Evolutionary conservation across 257 asterid species (phyloP), one percentile per base, ranked within the genome.

Genomic region (Forsythia viridissima): DNA sequence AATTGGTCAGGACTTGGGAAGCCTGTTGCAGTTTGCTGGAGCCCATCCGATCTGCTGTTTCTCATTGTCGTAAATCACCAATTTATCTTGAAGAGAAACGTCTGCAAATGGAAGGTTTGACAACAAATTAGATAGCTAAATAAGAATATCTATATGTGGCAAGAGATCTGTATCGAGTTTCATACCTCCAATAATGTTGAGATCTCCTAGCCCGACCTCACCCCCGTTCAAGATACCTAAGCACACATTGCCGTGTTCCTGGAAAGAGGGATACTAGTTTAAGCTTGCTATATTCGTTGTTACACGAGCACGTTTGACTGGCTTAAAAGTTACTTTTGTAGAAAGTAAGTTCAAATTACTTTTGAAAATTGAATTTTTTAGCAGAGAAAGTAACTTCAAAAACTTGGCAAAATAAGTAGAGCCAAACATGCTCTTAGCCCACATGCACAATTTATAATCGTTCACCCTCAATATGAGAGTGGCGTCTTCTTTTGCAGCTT

Each of bases 61-160:
- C 87, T 96, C 97, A 39, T 93, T 91, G 73, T 96, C 94, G 42
- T 92, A 96, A 66, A 96, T 86, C 90, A 96, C 97, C 76, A 96
- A 83, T 86, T 93, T 96, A 78, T 96, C 96, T 81, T 82, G 91
- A 73, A 96, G 76, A n/a, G 94, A 96, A 21, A 91, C 84, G 85
- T 96, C 98, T 96, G 87, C 76, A 82, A 15, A 80, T 36, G 5
- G 37, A 63, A 57, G 80, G 15, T 59, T 41, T 55, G 9, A 21
- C 15, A n/a, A 69, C 40, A 67, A 34, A 43, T 83, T 78, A 85
- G 81, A 80, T 76, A 39, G 40, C 38, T 20, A 20, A 21, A 24
- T 61, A 61, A 61, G 38, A n/a, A 57, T n/a, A 57, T 57, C 3
- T 57, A 7, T 0, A 61, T 61, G 69, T 61, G 3, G 69, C 38